Evolutionary conservation across 129 eudicot genomes (phyloP).

Genomic region (Chrysanthemum lavandulifolium): DNA sequence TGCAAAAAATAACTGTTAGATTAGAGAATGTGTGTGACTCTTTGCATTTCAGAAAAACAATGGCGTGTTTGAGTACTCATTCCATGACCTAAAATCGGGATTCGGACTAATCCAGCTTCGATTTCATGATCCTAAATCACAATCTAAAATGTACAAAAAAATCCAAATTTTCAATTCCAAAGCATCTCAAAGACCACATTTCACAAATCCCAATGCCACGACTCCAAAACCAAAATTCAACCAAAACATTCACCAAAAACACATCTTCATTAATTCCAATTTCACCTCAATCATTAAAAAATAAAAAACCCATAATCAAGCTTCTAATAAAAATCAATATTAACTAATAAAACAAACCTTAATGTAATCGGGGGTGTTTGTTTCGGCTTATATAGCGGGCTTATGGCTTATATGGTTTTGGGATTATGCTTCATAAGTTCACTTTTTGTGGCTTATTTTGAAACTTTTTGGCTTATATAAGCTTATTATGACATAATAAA

Average conservation of each 20-base stretch:
- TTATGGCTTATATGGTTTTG: no score
- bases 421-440: no score
- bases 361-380: no score
- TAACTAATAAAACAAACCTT: conserved; percentile 18
- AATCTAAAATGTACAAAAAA: background rate
- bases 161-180: conserved; percentile 3
- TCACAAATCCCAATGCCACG: conserved; percentile 19
- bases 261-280: no score
- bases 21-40: no score
- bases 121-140: conserved; percentile 14
- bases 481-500: no score
- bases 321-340: background rate
- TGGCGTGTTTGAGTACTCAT: background rate
- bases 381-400: no score
- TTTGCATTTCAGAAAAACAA: no score
- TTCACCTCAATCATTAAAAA: background rate
- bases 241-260: conserved; percentile 4
- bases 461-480: no score
- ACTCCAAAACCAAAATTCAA: conserved; percentile 9
- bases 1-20: no score
- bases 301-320: conserved; percentile 14
- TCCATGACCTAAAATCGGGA: conserved; percentile 21
- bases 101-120: conserved; percentile 3
- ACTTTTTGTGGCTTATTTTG: no score
- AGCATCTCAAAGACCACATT: conserved; percentile 18